phyloP scores from a whole-genome alignment of 225 moss, liverwort and hornwort genomes.

The Asterella californica region DNA sequence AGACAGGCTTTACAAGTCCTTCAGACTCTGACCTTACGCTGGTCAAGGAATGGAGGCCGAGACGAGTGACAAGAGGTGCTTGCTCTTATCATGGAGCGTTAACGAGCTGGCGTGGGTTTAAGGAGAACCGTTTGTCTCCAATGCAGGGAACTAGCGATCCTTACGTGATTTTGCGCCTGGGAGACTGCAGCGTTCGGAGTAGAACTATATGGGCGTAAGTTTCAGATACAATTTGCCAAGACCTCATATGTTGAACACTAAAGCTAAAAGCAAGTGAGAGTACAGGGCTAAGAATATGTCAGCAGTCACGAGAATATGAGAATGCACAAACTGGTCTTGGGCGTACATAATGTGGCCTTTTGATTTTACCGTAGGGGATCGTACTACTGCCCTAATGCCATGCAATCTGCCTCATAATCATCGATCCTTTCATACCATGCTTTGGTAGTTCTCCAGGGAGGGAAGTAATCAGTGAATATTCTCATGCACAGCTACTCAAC shows the following conservation, averaged over 20 bases:
- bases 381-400: no score
- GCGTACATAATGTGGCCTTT: not conserved
- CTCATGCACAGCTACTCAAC: not conserved
- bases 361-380: not conserved
- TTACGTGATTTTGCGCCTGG: constrained; percentile 63
- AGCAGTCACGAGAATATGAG: not conserved
- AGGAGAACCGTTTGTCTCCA: constrained; percentile 8
- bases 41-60: not conserved
- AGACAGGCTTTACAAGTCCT: not conserved
- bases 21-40: not conserved
- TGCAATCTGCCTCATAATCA: no score
- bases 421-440: not conserved
- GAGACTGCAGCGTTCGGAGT: constrained; percentile 59
- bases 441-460: not conserved
- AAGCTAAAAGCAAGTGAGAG: not conserved
- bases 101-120: not conserved
- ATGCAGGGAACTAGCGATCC: constrained; percentile 90
- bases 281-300: not conserved
- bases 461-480: not conserved
- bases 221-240: not conserved
- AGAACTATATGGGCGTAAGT: constrained; percentile 75
- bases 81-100: not conserved
- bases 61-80: not conserved
- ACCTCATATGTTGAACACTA: not conserved
- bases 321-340: not conserved